phyloP scores from a whole-genome alignment of 148 eudicot species.

The Nyssa sinensis region DNA sequence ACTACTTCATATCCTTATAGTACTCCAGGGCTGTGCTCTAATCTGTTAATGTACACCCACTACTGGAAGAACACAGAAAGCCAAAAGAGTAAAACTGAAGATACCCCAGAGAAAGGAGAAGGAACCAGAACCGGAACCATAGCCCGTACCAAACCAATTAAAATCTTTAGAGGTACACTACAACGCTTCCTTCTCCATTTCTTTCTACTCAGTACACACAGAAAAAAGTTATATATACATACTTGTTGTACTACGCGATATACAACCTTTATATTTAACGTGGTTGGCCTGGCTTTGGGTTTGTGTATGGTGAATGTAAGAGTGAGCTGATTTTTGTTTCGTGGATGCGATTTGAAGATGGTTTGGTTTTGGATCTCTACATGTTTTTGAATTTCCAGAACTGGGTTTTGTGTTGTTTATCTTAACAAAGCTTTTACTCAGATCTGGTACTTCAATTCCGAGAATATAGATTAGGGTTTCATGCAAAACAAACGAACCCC shows the following conservation, averaged over 20 bases:
- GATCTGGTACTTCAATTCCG: constrained; percentile 9
- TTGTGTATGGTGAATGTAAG: background rate
- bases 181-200: background rate
- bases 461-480: constrained; percentile 5
- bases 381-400: background rate
- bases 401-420: background rate
- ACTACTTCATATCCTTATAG: constrained; percentile 22
- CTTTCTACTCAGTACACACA: background rate
- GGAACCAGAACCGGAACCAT: background rate
- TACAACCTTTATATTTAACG: background rate
- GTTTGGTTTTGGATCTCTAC: background rate
- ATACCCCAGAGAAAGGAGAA: background rate
- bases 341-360: background rate
- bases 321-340: background rate
- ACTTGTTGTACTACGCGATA: too few relatives aligned
- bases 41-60: constrained; percentile 22
- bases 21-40: constrained; percentile 13
- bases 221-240: background rate
- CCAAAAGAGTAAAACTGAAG: background rate
- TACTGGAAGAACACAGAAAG: background rate
- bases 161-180: background rate
- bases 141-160: background rate
- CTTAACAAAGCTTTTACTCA: background rate
- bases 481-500: background rate
- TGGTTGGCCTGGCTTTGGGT: background rate